Evolutionary conservation across 2,329 filamentous ascomycete species (phyloP).

Genomic region (Biscogniauxia sp.): DNA sequence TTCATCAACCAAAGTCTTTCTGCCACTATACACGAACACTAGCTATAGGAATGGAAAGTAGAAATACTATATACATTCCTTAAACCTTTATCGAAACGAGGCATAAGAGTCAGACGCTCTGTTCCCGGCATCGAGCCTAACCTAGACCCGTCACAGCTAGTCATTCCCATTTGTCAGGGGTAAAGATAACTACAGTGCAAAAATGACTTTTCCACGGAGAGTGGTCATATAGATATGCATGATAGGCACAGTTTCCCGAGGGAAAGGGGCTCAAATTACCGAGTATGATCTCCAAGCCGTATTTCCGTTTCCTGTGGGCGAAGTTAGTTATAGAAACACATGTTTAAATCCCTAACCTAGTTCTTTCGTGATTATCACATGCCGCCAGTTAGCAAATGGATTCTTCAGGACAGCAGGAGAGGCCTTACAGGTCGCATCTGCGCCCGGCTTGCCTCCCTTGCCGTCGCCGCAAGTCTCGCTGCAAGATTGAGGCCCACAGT

Average conservation of each 20-base stretch:
- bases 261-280: not conserved
- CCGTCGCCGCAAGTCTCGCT: conserved; percentile 59
- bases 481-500: conserved; percentile 53
- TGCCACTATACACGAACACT: too few species aligned
- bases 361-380: conserved; percentile 1
- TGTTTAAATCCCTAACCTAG: not conserved
- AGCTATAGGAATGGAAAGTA: too few species aligned
- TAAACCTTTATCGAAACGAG: too few species aligned
- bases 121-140: too few species aligned
- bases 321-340: too few species aligned
- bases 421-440: conserved; percentile 61
- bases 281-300: not conserved
- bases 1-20: too few species aligned
- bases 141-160: not conserved
- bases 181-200: not conserved
- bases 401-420: conserved; percentile 16
- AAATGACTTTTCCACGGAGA: not conserved
- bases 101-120: conserved; percentile 10
- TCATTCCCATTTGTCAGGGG: not conserved
- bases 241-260: not conserved
- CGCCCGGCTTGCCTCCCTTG: conserved; percentile 60
- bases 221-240: not conserved
- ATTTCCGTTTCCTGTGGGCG: not conserved
- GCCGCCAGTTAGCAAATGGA: conserved; percentile 4
- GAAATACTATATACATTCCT: too few species aligned